Evolutionary conservation across 345 rosid genomes (phyloP), one percentile per base, ranked within the genome.

Genomic region (Salix udensis): DNA sequence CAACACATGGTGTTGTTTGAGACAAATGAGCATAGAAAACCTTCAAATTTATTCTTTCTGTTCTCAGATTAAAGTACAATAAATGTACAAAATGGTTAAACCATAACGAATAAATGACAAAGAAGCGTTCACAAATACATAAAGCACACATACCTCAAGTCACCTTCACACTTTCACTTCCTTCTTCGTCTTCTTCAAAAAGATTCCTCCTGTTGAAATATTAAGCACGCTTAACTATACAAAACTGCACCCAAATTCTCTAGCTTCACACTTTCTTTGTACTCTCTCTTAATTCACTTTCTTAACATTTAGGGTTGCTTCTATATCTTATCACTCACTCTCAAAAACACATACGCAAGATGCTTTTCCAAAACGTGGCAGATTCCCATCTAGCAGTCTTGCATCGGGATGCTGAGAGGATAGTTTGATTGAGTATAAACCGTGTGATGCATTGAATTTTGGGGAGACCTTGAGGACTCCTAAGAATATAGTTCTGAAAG

Each of bases 191-290:
- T 77, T 73, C 78, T 52, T 68, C 70, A 65, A 83, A 87, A 87
- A 88, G 93, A 89, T 91, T 84, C 91, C 82, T 79, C 83, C 77
- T 83, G 85, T 73, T 84, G 89, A 77, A 84, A 87, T 77, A 69
- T 34, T 30, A 76, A 10, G 34, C 82, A 21, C 37, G 15, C 28
- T 36, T 4, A 52, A 48, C 73, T 4, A 76, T 23, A 30, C 46
- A 48, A 23, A 30, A 72, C 65, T 81, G 65, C 81, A 80, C 50
- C 50, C 71, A n/a, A 67, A 67, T 40, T 39, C 71, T 24, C 71
- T 5, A 13, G 13, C 71, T 67, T 40, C 28, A 23, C 64, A n/a
- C 64, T 9, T 23, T 58, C 15, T 58, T n/a, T 23, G 24, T 8
- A 21, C 24, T 24, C 28, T n/a, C 62, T 3, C 64, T n/a, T 24